A percentile compares a stretch with the other conserved stretches of the same genome.
Conservation (phyloP, 2,329 filamentous ascomycete genomes). For the Alternaria novae-zelandiae region DNA sequence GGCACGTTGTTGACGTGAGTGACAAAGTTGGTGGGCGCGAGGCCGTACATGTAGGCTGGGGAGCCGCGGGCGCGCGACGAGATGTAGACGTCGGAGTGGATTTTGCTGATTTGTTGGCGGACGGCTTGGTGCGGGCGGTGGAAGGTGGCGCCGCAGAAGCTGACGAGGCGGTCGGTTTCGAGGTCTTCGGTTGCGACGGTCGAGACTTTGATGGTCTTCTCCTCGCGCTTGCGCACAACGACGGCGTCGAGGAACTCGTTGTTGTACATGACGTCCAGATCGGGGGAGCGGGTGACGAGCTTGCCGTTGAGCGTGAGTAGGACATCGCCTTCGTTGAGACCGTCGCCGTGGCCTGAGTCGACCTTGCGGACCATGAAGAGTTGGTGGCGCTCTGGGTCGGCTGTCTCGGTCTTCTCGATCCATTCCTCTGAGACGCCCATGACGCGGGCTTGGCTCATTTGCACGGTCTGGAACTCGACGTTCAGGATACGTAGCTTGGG, state of each 20-base stretch:
- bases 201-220: conserved; percentile 76
- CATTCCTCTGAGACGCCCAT: conserved; percentile 97
- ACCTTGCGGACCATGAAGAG: conserved; percentile 98
- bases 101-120: conserved; percentile 93
- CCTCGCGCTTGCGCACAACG: conserved; percentile 83
- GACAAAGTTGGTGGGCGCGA: conserved; percentile 96
- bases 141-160: conserved; percentile 93
- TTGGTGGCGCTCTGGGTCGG: conserved; percentile 91
- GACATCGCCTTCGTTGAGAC: conserved; percentile 87
- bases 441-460: conserved; percentile 95
- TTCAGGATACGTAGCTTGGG: conserved; percentile 90
- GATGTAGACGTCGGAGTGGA: conserved; percentile 96
- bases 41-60: conserved; percentile 55
- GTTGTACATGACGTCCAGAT: conserved; percentile 96
- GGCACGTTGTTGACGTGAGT: conserved; percentile 90
- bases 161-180: conserved; percentile 89
- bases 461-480: conserved; percentile 91
- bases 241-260: conserved; percentile 82
- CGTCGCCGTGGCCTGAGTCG: conserved; percentile 65
- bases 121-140: conserved; percentile 96
- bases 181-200: conserved; percentile 89
- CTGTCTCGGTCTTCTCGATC: conserved; percentile 87
- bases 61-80: conserved; percentile 67
- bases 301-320: conserved; percentile 89
- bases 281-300: conserved; percentile 89